A percentile compares a stretch with the other conserved stretches of the same genome.
These are phyloP conservation scores for Phragmites australis DNA, from an alignment of 176 grass and related monocot species.

Conservation along the genomic window DNA sequence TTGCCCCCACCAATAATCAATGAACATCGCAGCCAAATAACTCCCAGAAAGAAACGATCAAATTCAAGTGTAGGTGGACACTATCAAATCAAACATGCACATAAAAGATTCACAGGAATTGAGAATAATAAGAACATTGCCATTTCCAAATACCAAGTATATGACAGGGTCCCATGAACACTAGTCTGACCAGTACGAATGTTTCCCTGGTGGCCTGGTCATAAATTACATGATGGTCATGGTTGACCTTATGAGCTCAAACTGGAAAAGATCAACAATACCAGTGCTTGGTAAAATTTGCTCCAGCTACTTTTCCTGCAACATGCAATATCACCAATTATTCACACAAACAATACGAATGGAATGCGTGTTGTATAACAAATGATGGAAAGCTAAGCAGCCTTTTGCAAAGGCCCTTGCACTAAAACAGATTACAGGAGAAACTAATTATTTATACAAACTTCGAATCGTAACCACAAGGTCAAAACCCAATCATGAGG, in stretches of 20 bases:
- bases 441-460: background rate
- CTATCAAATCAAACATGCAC: background rate
- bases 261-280: constrained; percentile 40
- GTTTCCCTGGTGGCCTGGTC: constrained; percentile 14
- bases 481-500: background rate
- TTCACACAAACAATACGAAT: background rate
- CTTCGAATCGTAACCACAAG: background rate
- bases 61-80: background rate
- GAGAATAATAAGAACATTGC: constrained; percentile 5
- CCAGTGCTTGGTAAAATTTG: constrained; percentile 34
- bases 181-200: constrained; percentile 13
- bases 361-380: background rate
- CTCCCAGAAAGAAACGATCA: too few species aligned
- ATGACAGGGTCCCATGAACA: constrained; percentile 1
- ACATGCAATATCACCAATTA: constrained; percentile 24
- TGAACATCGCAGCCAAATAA: background rate
- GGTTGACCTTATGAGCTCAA: constrained; percentile 55
- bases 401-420: background rate
- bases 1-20: background rate
- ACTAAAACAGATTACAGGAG: background rate
- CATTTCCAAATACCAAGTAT: constrained; percentile 8
- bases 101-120: background rate
- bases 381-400: background rate
- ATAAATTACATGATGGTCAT: constrained; percentile 53
- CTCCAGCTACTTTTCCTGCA: constrained; percentile 50